Conservation (phyloP, 2,329 filamentous ascomycete genomes). For the Thielaviopsis populi region DNA sequence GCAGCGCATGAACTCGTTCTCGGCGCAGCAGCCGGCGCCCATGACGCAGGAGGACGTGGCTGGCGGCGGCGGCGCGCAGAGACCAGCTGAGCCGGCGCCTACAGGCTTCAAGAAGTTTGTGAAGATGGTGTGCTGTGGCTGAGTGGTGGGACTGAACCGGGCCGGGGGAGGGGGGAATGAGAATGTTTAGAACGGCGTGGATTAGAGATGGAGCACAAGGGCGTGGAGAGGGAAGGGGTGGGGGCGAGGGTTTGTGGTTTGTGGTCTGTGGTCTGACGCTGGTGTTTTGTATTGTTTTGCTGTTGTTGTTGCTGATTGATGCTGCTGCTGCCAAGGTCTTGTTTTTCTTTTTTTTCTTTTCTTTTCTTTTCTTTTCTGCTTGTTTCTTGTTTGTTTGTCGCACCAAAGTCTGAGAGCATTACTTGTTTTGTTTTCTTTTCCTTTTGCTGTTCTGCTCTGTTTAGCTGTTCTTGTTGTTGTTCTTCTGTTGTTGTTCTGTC, state of each 20-base stretch:
- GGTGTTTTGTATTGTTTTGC: conserved; percentile 5
- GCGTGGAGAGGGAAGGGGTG: no score
- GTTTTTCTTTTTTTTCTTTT: no score
- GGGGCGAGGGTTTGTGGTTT: no score
- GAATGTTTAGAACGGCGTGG: no score
- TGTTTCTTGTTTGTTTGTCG: conserved; percentile 19
- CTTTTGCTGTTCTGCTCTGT: no score
- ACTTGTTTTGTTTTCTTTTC: neutral
- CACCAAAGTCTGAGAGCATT: conserved; percentile 1
- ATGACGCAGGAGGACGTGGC: conserved; percentile 44
- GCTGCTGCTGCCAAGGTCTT: no score
- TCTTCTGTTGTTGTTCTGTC: no score
- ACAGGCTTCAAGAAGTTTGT: conserved; percentile 83
- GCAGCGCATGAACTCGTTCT: conserved; percentile 37
- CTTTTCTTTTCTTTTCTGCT: conserved; percentile 20
- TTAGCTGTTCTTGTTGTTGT: no score
- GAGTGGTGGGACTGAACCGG: conserved; percentile 19
- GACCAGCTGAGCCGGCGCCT: conserved; percentile 27
- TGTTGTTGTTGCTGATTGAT: no score
- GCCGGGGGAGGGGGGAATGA: neutral
- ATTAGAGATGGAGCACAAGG: no score
- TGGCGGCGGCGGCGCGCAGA: neutral
- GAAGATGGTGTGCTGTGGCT: conserved; percentile 85
- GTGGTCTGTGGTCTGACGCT: no score
- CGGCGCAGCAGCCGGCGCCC: conserved; percentile 38